These are phyloP conservation scores for Apiospora saccharicola DNA, from an alignment of 2,329 filamentous ascomycete species.

Conservation along the genomic window DNA sequence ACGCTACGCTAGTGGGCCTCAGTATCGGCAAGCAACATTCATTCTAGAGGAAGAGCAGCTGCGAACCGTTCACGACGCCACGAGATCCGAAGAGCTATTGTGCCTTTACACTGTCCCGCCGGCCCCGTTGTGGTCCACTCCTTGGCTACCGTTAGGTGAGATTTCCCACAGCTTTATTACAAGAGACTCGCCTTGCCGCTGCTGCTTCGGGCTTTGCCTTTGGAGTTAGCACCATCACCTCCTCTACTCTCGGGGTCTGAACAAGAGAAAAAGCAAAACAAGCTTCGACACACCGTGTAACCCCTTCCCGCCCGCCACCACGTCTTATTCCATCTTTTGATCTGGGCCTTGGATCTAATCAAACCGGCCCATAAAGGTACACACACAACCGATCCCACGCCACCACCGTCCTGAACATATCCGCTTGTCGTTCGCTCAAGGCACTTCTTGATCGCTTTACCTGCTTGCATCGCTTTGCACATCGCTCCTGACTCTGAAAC, in stretches of 20 bases:
- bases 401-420: background rate
- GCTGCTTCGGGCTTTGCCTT: background rate
- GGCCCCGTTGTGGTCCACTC: background rate
- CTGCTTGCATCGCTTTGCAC: background rate
- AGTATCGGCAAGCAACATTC: constrained; percentile 17
- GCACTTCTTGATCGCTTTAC: background rate
- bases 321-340: background rate
- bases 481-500: constrained; percentile 14
- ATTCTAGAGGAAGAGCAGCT: constrained; percentile 10
- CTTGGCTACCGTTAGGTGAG: constrained; percentile 19
- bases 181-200: constrained; percentile 3
- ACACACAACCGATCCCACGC: background rate
- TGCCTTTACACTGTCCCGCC: background rate
- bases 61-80: constrained; percentile 17
- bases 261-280: constrained; percentile 21
- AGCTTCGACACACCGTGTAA: constrained; percentile 12
- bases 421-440: background rate
- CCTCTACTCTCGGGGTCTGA: constrained; percentile 8
- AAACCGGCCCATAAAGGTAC: constrained; percentile 9
- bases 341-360: constrained; percentile 11
- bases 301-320: constrained; percentile 18
- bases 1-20: constrained; percentile 11
- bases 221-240: constrained; percentile 3
- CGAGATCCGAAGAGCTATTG: constrained; percentile 1
- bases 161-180: constrained; percentile 14